These are phyloP conservation scores for Mortierella sp. DNA, from an alignment of 371 early-diverging fungal species.

Conservation along the genomic window DNA sequence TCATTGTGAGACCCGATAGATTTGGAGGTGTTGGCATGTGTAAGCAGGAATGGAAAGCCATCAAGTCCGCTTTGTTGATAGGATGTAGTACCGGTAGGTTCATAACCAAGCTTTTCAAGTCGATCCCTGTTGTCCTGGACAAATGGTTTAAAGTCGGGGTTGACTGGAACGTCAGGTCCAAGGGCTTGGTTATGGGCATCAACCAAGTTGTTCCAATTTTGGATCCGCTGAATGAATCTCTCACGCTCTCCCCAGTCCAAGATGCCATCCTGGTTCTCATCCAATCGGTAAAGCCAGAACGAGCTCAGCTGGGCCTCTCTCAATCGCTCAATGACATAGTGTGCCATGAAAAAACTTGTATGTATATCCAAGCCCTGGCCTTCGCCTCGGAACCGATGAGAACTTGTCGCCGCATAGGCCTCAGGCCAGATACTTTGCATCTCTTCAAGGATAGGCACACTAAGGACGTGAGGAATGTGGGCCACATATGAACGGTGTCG, in stretches of 20 bases:
- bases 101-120: slow-evolving; percentile 8
- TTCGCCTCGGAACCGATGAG: slow-evolving; percentile 53
- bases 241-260: slow-evolving; percentile 44
- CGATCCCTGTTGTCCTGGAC: neutral
- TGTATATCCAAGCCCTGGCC: slow-evolving; percentile 35
- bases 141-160: slow-evolving; percentile 9
- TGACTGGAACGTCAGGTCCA: neutral
- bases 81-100: slow-evolving; percentile 10
- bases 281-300: slow-evolving; percentile 41
- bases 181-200: neutral
- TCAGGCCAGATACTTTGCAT: slow-evolving; percentile 43
- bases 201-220: slow-evolving; percentile 24
- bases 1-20: neutral
- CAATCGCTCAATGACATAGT: slow-evolving; percentile 50
- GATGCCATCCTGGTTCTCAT: slow-evolving; percentile 41
- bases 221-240: slow-evolving; percentile 18
- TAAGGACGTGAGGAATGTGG: slow-evolving; percentile 49
- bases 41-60: slow-evolving; percentile 39
- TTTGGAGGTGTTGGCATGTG: slow-evolving; percentile 2
- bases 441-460: slow-evolving; percentile 41
- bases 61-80: slow-evolving; percentile 31
- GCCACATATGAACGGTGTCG: slow-evolving; percentile 45
- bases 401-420: slow-evolving; percentile 37
- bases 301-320: slow-evolving; percentile 46
- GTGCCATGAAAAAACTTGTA: slow-evolving; percentile 49